Conservation (phyloP, 345 rosid species). For the Melaleuca quinquenervia region DNA sequence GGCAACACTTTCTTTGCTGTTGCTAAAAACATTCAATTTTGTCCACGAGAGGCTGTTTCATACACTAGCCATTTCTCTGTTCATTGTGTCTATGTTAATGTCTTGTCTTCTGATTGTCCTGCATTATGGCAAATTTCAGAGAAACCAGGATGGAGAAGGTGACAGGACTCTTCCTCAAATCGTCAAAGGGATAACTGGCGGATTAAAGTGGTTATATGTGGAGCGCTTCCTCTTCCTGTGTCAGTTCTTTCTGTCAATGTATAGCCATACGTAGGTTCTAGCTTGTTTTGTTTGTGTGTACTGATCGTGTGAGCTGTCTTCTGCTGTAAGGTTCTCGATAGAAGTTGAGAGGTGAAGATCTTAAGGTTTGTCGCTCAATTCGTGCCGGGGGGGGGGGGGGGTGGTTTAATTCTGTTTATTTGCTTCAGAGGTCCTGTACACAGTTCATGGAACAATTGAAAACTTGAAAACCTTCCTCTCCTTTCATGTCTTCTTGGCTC, state of each 20-base stretch:
- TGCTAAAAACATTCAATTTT: background rate
- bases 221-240: background rate
- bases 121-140: background rate
- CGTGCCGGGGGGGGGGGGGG: too few species aligned
- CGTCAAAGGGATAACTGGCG: background rate
- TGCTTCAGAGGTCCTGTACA: background rate
- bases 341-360: background rate
- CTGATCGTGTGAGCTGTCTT: background rate
- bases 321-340: background rate
- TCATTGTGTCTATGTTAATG: background rate
- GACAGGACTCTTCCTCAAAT: background rate
- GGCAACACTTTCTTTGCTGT: background rate
- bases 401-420: background rate
- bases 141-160: conserved; percentile 8
- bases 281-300: background rate
- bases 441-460: background rate
- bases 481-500: background rate
- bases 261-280: background rate
- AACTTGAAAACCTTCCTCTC: background rate
- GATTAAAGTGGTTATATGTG: background rate
- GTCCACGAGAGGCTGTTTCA: background rate
- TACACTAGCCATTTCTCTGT: background rate
- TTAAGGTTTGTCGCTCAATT: background rate
- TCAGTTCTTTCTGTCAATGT: background rate
- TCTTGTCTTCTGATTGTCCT: background rate